phyloP scores from a whole-genome alignment of 257 asterid species.

The Petunia axillaris region DNA sequence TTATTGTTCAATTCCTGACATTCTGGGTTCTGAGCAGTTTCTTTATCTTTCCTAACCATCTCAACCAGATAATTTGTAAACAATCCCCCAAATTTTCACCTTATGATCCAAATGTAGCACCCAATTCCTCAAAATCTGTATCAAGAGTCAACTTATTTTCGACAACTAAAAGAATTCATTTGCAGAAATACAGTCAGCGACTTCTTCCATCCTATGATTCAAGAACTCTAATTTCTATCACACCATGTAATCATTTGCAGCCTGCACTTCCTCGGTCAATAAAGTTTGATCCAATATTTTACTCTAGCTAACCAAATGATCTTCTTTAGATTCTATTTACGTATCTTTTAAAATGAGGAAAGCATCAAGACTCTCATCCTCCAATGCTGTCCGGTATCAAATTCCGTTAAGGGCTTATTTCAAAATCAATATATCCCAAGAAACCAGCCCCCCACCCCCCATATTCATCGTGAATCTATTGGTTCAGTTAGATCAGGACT shows the following conservation, averaged over 20 bases:
- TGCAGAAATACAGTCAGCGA: background rate
- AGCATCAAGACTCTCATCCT: background rate
- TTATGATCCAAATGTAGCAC: background rate
- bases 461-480: background rate
- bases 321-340: background rate
- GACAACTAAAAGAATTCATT: background rate
- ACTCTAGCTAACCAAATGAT: background rate
- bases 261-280: background rate
- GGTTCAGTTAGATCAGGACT: background rate
- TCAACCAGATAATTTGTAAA: background rate
- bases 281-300: background rate
- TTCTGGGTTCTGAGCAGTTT: background rate
- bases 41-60: background rate
- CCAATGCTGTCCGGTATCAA: background rate
- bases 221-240: background rate
- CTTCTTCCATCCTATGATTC: background rate
- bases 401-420: background rate
- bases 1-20: background rate
- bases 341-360: background rate
- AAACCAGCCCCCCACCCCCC: background rate
- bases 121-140: too few relatives aligned
- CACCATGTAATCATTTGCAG: background rate
- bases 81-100: background rate
- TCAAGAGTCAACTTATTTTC: background rate
- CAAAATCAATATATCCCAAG: background rate